These are phyloP conservation scores for Phytophthora agathidicida DNA, from an alignment of 352 stramenopile genomes.

Conservation along the genomic window DNA sequence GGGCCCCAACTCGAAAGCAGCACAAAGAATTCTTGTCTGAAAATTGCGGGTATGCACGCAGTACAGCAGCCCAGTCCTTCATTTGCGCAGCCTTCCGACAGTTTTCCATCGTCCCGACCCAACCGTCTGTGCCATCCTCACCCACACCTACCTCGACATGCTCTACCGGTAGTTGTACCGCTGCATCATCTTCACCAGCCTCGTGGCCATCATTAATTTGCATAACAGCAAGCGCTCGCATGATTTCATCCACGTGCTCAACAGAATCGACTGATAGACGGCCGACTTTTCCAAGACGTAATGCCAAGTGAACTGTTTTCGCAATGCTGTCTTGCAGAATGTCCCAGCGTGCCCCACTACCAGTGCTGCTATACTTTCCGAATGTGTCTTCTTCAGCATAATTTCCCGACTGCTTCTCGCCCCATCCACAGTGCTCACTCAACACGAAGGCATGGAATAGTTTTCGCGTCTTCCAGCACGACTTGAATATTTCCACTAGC, in stretches of 20 bases:
- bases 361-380: conserved; percentile 63
- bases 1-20: conserved; percentile 66
- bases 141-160: conserved; percentile 14
- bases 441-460: conserved; percentile 81
- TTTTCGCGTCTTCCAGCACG: conserved; percentile 63
- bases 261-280: conserved; percentile 72
- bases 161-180: conserved; percentile 23
- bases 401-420: conserved; percentile 68
- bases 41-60: conserved; percentile 69
- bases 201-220: conserved; percentile 78
- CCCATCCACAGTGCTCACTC: conserved; percentile 68
- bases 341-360: conserved; percentile 66
- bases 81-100: conserved; percentile 67
- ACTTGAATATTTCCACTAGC: conserved; percentile 56
- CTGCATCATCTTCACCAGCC: conserved; percentile 46
- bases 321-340: conserved; percentile 78
- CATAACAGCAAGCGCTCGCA: conserved; percentile 75
- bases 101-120: conserved; percentile 70
- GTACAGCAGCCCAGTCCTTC: conserved; percentile 65
- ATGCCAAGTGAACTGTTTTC: conserved; percentile 75
- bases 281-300: conserved; percentile 67
- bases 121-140: conserved; percentile 45
- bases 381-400: conserved; percentile 75
- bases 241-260: conserved; percentile 81
- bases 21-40: conserved; percentile 58